Evolutionary conservation across 192 early-diverging fungal species (phyloP), one percentile per base, ranked within the genome.

Genomic region (Thamnidium elegans): DNA sequence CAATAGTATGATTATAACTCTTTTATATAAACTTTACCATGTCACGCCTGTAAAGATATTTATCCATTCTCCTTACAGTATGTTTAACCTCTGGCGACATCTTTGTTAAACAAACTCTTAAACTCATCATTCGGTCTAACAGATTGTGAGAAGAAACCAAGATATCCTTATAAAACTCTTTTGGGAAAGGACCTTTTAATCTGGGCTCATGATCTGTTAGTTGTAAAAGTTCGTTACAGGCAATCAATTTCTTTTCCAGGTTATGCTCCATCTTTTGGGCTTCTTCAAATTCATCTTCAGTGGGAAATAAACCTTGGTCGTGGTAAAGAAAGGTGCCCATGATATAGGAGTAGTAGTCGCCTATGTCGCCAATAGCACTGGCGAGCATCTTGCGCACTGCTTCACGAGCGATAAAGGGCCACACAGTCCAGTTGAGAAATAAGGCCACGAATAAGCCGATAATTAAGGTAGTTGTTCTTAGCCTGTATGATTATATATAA

Each of bases 331-430:
- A 84, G 55, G 84, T 87, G 6, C 82, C 82, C 47, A 90, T 76
- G 20, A 92, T 47, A 60, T 85, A 84, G 20, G 83, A 79, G 66
- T 86, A 89, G 23, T 88, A 75, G 15, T 85, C 86, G n/a, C 74
- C 81, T 15, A 80, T 58, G 59, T 79, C 66, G 23, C 63, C 58
- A 15, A 83, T 80, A 1, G 74, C 55, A 13, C 63, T 21, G 0
- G 76, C 68, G 2, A 83, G 61, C 17, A 74, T 70, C 42, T 85
- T 83, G 17, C 89, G 80, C 39, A 90, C 67, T 4, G 85, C 79
- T 21, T 84, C 83, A 3, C 89, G 84, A 0, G 91, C 91, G n/a
- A 89, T 82, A 55, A 85, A 90, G 8, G 91, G 87, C 83, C 84
- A 88, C 15, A 63, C 61, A 46, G 58, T 71, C 74, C 61, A 76